Evolutionary conservation across 2,329 filamentous ascomycete species (phyloP), one percentile per base, ranked within the genome.

Genomic region (Pseudocercospora musae): DNA sequence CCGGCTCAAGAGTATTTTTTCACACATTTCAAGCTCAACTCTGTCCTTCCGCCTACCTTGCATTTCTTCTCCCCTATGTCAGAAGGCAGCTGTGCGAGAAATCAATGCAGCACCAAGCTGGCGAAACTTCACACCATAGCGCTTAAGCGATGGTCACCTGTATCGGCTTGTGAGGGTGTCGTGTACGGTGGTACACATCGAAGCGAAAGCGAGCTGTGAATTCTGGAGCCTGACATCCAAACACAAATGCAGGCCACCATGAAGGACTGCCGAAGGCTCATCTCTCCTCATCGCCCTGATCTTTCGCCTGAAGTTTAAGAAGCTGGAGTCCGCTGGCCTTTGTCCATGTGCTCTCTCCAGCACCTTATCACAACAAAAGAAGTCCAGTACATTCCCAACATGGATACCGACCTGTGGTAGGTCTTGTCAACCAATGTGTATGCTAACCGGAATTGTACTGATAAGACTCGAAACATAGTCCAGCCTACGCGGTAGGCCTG

Each of bases 321-420:
- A 10, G n/a, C n/a, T n/a, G 13, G 29, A 31, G 29, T 11, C 4
- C 10, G 9, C 29, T 31, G 29, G 9, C 29, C 10, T 33, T n/a
- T 21, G n/a, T 15, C 44, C 9, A 15, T 23, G 21, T 2, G 15
- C 25, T 4, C 13, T 2, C 15, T 18, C 2, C 49, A 53, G 15
- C 8, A 25, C 33, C 25, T 33, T 15, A 33, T 25, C n/a, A 3
- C 49, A 53, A 25, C 10, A 33, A 20, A 29, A 18, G n/a, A 13
- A 9, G 2, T 29, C 10, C 23, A 25, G 3, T 10, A 29, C 23
- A 21, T 18, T 6, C 25, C 49, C n/a, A 37, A 10, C 44, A 58
- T 58, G 59, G 54, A 48, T 20, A 57, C 59, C 4, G 53, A 62
- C 42, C 37, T 57, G 31, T 57, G 59, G 44, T 58, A 53, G 11